Conservation (phyloP, 129 eudicot genomes). For the Sambucus nigra region DNA sequence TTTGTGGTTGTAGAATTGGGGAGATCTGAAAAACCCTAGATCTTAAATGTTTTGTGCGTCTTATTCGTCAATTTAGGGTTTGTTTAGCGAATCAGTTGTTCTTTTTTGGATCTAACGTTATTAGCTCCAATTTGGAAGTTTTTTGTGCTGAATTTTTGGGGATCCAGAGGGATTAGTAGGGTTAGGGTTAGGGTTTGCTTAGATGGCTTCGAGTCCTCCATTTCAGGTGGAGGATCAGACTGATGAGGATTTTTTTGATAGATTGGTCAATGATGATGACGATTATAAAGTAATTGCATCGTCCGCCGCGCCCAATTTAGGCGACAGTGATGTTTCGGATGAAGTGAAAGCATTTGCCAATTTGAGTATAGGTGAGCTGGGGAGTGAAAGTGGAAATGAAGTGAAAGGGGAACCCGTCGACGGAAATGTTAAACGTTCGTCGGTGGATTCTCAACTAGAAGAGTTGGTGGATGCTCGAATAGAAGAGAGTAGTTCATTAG, state of each 20-base stretch:
- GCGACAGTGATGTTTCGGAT: conserved; percentile 48
- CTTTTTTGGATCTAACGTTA: conserved; percentile 20
- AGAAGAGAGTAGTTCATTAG: conserved; percentile 14
- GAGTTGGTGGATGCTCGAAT: conserved; percentile 5
- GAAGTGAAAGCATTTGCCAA: conserved; percentile 64
- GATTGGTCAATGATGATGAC: conserved; percentile 77
- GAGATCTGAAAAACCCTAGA: conserved; percentile 47
- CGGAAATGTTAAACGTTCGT: conserved; percentile 12
- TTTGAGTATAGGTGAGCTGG: conserved; percentile 47
- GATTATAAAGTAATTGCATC: conserved; percentile 26
- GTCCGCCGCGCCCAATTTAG: conserved; percentile 10
- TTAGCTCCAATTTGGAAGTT: conserved; percentile 16
- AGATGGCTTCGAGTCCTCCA: conserved; percentile 73
- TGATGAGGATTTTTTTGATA: conserved; percentile 89
- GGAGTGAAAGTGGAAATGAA: conserved; percentile 15
- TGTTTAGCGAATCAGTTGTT: conserved; percentile 22
- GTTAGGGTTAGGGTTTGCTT: conserved; percentile 28
- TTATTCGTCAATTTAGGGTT: conserved; percentile 12
- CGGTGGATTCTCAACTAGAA: conserved; percentile 5
- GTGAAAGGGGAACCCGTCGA: conserved; percentile 13
- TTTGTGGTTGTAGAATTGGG: conserved; percentile 9
- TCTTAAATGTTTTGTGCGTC: conserved; percentile 20
- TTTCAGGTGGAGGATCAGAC: conserved; percentile 89
- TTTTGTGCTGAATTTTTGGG: conserved; percentile 13
- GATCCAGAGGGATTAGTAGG: conserved; percentile 15